These are phyloP conservation scores for Euphorbia celastroides DNA, from an alignment of 441 rosid species.

Conservation along the genomic window DNA sequence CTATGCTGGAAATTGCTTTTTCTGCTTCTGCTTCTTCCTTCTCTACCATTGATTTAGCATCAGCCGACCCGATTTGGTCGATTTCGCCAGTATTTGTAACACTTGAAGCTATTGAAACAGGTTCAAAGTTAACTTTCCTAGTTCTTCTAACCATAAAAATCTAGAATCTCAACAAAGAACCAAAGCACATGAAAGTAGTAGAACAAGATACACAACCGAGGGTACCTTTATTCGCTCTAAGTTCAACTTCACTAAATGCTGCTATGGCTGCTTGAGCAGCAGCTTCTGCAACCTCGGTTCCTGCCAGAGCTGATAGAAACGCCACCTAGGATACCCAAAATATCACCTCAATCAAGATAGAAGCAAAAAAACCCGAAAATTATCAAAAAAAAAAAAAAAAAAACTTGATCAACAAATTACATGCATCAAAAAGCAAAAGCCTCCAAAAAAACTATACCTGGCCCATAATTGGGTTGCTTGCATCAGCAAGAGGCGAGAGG, in stretches of 20 bases:
- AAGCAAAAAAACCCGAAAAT: too few species aligned
- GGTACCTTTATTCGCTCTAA: slow-evolving; percentile 28
- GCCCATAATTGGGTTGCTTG: slow-evolving; percentile 98
- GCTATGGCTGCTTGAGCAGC: slow-evolving; percentile 75
- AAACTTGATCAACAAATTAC: too few species aligned
- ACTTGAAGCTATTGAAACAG: slow-evolving; percentile 43
- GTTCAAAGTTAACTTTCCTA: too few species aligned
- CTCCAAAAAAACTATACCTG: slow-evolving; percentile 42
- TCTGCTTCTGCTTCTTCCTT: slow-evolving; percentile 65
- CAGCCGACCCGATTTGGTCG: slow-evolving; percentile 26
- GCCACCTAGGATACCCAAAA: slow-evolving; percentile 52
- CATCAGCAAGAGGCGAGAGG: slow-evolving; percentile 84
- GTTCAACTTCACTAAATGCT: slow-evolving; percentile 42
- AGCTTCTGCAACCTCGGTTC: slow-evolving; percentile 68
- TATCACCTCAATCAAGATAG: background rate
- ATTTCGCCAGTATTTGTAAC: slow-evolving; percentile 38
- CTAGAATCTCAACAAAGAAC: too few species aligned
- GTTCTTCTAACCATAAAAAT: too few species aligned
- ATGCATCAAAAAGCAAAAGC: background rate
- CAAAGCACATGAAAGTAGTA: background rate
- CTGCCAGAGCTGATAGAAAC: slow-evolving; percentile 86
- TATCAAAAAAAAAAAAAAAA: too few species aligned
- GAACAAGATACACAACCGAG: slow-evolving; percentile 16
- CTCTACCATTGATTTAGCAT: slow-evolving; percentile 44
- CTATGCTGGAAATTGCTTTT: slow-evolving; percentile 46